Evolutionary conservation across 73 alveolate genomes (phyloP).

Genomic region (Vitrella brassicaformis): DNA sequence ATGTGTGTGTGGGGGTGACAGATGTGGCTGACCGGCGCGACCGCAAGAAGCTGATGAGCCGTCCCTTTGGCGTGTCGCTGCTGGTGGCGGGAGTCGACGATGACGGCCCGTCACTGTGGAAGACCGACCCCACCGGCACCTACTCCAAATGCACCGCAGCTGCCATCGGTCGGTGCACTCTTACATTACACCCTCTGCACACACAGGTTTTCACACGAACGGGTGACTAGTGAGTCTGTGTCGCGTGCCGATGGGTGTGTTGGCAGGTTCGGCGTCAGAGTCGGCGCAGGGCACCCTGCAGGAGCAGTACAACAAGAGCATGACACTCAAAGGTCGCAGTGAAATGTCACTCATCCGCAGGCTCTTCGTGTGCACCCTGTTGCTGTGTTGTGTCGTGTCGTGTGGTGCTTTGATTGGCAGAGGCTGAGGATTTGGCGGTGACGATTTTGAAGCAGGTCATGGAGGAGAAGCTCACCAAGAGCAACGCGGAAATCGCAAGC

Average conservation of each 20-base stretch:
- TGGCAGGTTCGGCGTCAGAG: not conserved
- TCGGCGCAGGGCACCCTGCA: not conserved
- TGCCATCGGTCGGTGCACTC: not conserved
- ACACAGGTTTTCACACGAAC: too few relatives aligned
- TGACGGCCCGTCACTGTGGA: conserved; percentile 72
- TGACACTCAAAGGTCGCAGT: not conserved
- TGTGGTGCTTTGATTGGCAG: too few relatives aligned
- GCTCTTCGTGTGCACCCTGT: too few relatives aligned
- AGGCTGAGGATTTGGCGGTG: not conserved
- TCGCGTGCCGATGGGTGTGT: too few relatives aligned
- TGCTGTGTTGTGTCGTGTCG: too few relatives aligned
- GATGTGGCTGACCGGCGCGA: conserved; percentile 40
- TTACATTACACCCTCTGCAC: too few relatives aligned
- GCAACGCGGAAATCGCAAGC: conserved; percentile 58
- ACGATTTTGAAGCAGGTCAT: conserved; percentile 47
- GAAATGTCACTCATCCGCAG: too few relatives aligned
- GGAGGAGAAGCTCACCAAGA: conserved; percentile 70
- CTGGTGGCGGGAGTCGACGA: conserved; percentile 79
- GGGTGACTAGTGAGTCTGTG: too few relatives aligned
- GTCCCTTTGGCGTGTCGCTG: conserved; percentile 77
- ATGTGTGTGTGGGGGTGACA: not conserved
- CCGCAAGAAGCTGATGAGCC: conserved; percentile 50
- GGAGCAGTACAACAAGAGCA: not conserved
- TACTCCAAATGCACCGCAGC: not conserved
- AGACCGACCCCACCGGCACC: conserved; percentile 68